A percentile compares a stretch with the other conserved stretches of the same genome.
phyloP scores from a whole-genome alignment of 805 yeast genomes.

The Kuraishia piskuri region DNA sequence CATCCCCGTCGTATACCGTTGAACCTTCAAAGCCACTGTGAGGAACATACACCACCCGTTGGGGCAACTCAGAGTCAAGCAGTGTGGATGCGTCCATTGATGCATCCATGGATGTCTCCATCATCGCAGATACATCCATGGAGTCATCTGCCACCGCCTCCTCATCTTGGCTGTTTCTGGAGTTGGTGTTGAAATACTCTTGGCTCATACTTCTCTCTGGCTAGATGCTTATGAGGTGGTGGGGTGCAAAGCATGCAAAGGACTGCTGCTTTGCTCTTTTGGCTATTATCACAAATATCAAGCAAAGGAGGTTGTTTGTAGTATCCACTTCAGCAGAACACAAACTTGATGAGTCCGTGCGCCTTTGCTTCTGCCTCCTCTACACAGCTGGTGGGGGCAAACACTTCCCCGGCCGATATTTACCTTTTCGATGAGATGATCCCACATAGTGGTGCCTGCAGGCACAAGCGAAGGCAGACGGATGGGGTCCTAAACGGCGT shows the following conservation, averaged over 20 bases:
- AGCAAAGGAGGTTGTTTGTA: too few relatives aligned
- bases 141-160: background rate
- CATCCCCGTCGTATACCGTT: constrained; percentile 3
- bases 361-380: too few relatives aligned
- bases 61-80: background rate
- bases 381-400: too few relatives aligned
- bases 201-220: background rate
- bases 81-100: background rate
- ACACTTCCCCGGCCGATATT: background rate
- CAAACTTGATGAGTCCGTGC: too few relatives aligned
- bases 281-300: too few relatives aligned
- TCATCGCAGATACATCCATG: background rate
- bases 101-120: background rate
- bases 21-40: constrained; percentile 4
- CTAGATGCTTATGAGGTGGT: background rate
- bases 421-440: background rate
- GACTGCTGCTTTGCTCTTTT: too few relatives aligned
- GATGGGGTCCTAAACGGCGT: background rate
- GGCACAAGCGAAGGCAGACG: background rate
- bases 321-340: too few relatives aligned
- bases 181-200: background rate
- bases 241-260: too few relatives aligned
- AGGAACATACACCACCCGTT: constrained; percentile 1
- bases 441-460: background rate
- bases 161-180: background rate